Conservation (phyloP, 768 basidiomycete genomes). For the Rhodotorula sphaerocarpa region DNA sequence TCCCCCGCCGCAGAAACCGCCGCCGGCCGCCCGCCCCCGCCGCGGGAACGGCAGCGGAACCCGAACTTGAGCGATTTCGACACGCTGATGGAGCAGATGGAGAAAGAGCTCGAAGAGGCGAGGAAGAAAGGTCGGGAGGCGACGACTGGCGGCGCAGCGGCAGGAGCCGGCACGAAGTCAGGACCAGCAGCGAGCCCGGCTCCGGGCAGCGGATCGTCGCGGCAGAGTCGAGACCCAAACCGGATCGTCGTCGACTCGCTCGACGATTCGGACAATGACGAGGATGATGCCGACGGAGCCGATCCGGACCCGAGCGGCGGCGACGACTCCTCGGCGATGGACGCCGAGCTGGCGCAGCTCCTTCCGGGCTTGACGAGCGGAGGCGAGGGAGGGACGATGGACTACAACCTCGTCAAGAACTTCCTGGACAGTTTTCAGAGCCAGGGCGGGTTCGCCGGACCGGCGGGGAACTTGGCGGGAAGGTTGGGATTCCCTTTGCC, state of each 20-base stretch:
- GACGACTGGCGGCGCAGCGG: slow-evolving; percentile 1
- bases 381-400: slow-evolving; percentile 50
- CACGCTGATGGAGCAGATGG: slow-evolving; percentile 92
- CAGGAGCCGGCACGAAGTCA: neutral
- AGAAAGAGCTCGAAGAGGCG: slow-evolving; percentile 57
- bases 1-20: slow-evolving; percentile 7
- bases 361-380: slow-evolving; percentile 47
- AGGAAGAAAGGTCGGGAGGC: slow-evolving; percentile 10
- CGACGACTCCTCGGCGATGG: slow-evolving; percentile 65
- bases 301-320: slow-evolving; percentile 51
- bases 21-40: neutral
- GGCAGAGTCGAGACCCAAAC: slow-evolving; percentile 34
- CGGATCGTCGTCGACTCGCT: too few relatives aligned
- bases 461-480: slow-evolving; percentile 81
- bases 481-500: slow-evolving; percentile 68
- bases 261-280: neutral
- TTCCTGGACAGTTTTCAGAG: slow-evolving; percentile 93
- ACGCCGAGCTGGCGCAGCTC: slow-evolving; percentile 54
- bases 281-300: slow-evolving; percentile 42
- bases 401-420: slow-evolving; percentile 91
- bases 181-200: slow-evolving; percentile 21
- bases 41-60: slow-evolving; percentile 45
- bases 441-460: slow-evolving; percentile 80
- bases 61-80: slow-evolving; percentile 84
- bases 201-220: slow-evolving; percentile 30